Base-by-base conservation (phyloP, 2,329 filamentous ascomycete species). In the Dissoconium aciculare region DNA sequence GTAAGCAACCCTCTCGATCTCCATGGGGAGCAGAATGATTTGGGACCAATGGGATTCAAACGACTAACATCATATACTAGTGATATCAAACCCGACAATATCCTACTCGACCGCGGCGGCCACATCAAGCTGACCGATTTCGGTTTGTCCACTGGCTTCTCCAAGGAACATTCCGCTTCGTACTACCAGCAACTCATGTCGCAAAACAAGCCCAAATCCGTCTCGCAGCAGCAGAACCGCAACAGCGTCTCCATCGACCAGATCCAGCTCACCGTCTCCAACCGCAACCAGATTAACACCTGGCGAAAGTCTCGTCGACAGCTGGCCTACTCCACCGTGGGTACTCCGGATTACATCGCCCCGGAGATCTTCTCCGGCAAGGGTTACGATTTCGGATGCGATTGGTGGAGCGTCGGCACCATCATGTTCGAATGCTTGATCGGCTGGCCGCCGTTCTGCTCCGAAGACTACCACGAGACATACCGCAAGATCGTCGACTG, bases 391-490 rank as follows among this genome's bases (percentile, higher is more conserved):
- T 93, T 87, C 50, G 78, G 91, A 53, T 98, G 89, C 55, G 89
- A 98, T 64, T 98, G 89, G 89, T 98, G 89, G 89, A 92, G 82
- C 13, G 70, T 98, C 29, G 89, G 89, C 31, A 94, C 89, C 26
- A 98, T 98, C 60, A 95, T 98, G 89, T 98, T 95, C 50, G 89
- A 98, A 59, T 98, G 89, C 57, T 67, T 98, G 44, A 84, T 98
- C 38, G 89, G 89, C 48, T 98, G 89, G 89, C 89, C 89, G 33
- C 89, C 89, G 16, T 98, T 98, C 70, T 98, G 89, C 56, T 87
- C 89, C 12, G 89, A 98, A 56, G 87, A 95, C 54, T 81, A 84
- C 37, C 87, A 92, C 52, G 89, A 95, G 56, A 95, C 89, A 1
- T 98, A 98, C 61, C 78, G 87, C 44, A 98, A 98, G 69, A 98